A percentile compares a stretch with the other conserved stretches of the same genome.
Evolutionary conservation across 1,284 basidiomycete species (phyloP).

Genomic region (Leccinum fuscescens): DNA sequence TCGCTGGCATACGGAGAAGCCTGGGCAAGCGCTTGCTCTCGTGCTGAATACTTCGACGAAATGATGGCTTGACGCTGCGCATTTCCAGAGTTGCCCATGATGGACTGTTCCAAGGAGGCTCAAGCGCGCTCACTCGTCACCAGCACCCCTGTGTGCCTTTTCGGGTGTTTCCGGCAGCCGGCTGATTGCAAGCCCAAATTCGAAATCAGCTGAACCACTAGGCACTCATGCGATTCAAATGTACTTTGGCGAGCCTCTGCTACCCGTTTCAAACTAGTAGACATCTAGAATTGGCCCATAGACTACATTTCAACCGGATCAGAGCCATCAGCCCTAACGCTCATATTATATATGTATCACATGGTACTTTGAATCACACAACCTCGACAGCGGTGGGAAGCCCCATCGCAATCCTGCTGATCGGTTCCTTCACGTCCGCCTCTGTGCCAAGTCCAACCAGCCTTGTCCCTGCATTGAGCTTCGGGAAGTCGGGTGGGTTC

Average conservation of each 20-base stretch:
- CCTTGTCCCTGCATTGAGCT: constrained; percentile 36
- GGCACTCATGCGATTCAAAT: background rate
- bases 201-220: too few relatives aligned
- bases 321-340: too few relatives aligned
- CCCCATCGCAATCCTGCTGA: constrained; percentile 32
- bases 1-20: constrained; percentile 21
- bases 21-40: constrained; percentile 22
- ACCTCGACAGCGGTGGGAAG: constrained; percentile 22
- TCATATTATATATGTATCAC: background rate
- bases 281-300: too few relatives aligned
- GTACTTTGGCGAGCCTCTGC: background rate
- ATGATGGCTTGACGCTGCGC: constrained; percentile 25
- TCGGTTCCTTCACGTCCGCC: constrained; percentile 22
- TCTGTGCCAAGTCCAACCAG: constrained; percentile 26
- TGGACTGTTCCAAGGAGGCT: constrained; percentile 41
- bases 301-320: too few relatives aligned
- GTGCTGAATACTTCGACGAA: constrained; percentile 20
- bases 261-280: background rate
- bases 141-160: background rate
- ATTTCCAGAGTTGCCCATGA: background rate
- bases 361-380: constrained; percentile 6
- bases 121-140: too few relatives aligned
- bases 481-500: constrained; percentile 75
- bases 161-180: background rate
- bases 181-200: too few relatives aligned